Conservation (phyloP, 768 basidiomycete species). For the Mycena belliarum region DNA sequence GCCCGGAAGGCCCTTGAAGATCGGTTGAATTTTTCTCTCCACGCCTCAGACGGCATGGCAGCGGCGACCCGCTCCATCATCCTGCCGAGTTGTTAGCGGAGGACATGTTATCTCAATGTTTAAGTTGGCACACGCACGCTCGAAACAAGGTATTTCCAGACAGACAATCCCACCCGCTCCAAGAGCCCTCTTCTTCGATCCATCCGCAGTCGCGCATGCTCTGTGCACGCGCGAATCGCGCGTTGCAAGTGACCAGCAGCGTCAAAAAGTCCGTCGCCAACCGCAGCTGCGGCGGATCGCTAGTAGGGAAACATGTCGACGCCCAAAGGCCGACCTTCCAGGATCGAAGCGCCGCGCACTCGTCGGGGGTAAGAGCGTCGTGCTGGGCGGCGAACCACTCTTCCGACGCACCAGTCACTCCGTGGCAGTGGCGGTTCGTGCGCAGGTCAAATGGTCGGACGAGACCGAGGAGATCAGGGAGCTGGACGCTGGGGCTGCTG, state of each 20-base stretch:
- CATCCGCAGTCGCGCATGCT: constrained; percentile 22
- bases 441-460: constrained; percentile 36
- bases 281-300: constrained; percentile 56
- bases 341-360: constrained; percentile 28
- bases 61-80: constrained; percentile 28
- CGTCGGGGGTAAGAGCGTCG: constrained; percentile 27
- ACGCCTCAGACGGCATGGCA: constrained; percentile 35
- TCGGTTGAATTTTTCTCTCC: constrained; percentile 43
- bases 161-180: constrained; percentile 13
- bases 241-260: constrained; percentile 39
- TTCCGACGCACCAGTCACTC: constrained; percentile 36
- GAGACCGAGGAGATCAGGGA: constrained; percentile 41
- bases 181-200: constrained; percentile 3
- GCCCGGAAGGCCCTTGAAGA: constrained; percentile 36
- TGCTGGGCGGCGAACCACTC: constrained; percentile 28
- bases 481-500: constrained; percentile 36
- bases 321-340: constrained; percentile 54
- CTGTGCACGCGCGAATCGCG: constrained; percentile 25
- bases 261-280: constrained; percentile 53
- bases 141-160: constrained; percentile 34
- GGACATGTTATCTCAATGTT: neutral
- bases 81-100: neutral
- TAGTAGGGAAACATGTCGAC: constrained; percentile 54
- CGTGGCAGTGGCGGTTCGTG: constrained; percentile 39
- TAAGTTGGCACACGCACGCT: constrained; percentile 34